A percentile compares a stretch with the other conserved stretches of the same genome.
These are phyloP conservation scores for Lasiosphaeriaceae sp. DNA, from an alignment of 495 filamentous ascomycete genomes.

Conservation along the genomic window DNA sequence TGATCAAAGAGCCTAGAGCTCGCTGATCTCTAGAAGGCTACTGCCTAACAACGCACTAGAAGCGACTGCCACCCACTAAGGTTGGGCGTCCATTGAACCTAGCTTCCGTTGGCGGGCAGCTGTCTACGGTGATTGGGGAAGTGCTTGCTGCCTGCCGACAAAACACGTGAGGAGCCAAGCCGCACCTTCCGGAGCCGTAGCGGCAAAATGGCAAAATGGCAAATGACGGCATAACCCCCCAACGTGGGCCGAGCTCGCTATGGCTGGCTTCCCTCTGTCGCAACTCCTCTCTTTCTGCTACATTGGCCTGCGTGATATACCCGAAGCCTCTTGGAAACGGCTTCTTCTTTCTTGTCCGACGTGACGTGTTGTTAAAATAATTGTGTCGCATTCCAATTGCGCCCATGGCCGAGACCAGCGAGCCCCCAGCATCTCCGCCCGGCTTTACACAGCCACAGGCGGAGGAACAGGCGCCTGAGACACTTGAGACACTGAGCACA, in stretches of 20 bases:
- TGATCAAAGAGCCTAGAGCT: too few species aligned
- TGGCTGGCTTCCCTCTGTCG: not conserved
- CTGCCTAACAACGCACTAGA: too few species aligned
- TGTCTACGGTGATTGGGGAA: too few species aligned
- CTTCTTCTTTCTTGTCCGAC: conserved; percentile 2
- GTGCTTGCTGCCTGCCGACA: too few species aligned
- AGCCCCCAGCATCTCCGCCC: conserved; percentile 1
- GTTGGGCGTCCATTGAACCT: not conserved
- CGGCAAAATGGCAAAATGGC: not conserved
- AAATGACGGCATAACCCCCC: not conserved
- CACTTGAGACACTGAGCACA: conserved; percentile 1
- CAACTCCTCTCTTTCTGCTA: conserved; percentile 1
- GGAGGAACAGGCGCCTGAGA: not conserved
- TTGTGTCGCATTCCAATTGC: not conserved
- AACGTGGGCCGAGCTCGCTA: not conserved
- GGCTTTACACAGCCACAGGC: not conserved
- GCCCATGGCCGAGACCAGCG: conserved; percentile 8
- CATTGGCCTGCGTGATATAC: not conserved
- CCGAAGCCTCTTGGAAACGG: not conserved
- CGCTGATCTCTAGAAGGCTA: too few species aligned
- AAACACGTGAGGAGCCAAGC: too few species aligned
- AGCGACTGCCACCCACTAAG: too few species aligned
- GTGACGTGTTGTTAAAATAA: not conserved
- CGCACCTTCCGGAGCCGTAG: not conserved
- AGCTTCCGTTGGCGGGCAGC: not conserved